Conservation (phyloP, 2,329 filamentous ascomycete species). For the Hysterium pulicare region DNA sequence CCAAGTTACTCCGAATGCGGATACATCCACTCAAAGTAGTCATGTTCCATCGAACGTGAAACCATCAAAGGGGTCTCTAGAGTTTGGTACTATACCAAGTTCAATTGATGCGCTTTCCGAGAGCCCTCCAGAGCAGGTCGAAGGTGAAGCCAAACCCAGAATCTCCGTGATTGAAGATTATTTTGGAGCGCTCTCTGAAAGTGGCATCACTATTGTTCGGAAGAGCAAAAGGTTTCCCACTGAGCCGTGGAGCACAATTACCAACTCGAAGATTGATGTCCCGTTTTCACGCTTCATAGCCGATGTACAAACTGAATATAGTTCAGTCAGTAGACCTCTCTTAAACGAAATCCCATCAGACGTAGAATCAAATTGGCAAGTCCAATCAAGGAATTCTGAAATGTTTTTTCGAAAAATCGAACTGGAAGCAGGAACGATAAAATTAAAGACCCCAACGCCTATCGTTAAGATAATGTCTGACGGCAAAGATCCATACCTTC, state of each 20-base stretch:
- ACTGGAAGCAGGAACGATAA: not conserved
- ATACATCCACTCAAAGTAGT: not conserved
- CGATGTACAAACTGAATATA: not conserved
- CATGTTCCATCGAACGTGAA: not conserved
- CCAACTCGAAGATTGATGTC: constrained; percentile 48
- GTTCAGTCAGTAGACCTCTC: not conserved
- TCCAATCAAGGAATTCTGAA: not conserved
- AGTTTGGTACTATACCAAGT: constrained; percentile 45
- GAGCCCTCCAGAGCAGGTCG: constrained; percentile 17
- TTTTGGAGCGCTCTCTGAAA: constrained; percentile 63
- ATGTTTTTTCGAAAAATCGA: not conserved
- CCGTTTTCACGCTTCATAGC: constrained; percentile 41
- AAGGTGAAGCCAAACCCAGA: constrained; percentile 5
- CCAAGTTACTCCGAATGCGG: not conserved
- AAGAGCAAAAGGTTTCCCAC: not conserved
- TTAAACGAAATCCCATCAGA: not conserved
- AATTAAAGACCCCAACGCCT: not conserved
- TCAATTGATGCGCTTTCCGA: constrained; percentile 39
- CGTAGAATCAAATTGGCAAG: not conserved
- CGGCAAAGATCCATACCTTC: not conserved
- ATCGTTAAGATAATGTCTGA: not conserved
- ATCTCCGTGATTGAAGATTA: constrained; percentile 31
- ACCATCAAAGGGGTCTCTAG: constrained; percentile 16
- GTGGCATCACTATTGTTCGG: constrained; percentile 42
- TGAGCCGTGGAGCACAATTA: constrained; percentile 2